Evolutionary conservation across 2,329 filamentous ascomycete genomes (phyloP).

Genomic region (Fusarium heterosporum): DNA sequence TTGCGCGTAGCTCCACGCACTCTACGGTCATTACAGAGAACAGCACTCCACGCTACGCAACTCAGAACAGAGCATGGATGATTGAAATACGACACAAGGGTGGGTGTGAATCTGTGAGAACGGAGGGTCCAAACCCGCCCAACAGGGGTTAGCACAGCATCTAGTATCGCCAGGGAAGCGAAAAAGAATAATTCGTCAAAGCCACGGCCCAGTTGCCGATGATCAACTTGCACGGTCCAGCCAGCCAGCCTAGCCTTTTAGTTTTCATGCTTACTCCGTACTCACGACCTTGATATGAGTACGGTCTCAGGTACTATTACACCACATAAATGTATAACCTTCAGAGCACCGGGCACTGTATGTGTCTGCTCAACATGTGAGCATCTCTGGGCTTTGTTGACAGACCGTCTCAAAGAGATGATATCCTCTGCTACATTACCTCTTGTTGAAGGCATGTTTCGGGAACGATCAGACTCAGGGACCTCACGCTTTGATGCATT

Average conservation of each 20-base stretch:
- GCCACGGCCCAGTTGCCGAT: conserved; percentile 26
- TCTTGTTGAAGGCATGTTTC: conserved; percentile 24
- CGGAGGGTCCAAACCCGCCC: conserved; percentile 31
- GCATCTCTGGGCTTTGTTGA: not conserved
- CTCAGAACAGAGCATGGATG: conserved; percentile 33
- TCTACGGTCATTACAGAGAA: conserved; percentile 10
- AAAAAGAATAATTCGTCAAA: conserved; percentile 47
- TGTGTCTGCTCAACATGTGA: not conserved
- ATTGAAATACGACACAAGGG: conserved; percentile 28
- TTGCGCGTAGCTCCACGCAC: conserved; percentile 31
- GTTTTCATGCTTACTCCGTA: not conserved
- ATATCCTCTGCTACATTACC: not conserved
- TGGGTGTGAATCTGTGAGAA: conserved; percentile 7
- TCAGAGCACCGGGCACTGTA: not conserved
- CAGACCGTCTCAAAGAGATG: not conserved
- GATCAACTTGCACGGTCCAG: conserved; percentile 19
- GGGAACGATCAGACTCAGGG: conserved; percentile 45
- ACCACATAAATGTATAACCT: not conserved
- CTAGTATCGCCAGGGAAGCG: conserved; percentile 45
- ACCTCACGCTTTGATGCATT: conserved; percentile 36
- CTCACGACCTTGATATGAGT: not conserved
- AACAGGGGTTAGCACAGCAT: conserved; percentile 38
- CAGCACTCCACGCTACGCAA: conserved; percentile 27
- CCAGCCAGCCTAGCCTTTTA: too few relatives aligned
- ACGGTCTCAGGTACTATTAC: not conserved